Evolutionary conservation across 768 basidiomycete genomes (phyloP).

Genomic region (Lanmaoa pseudosensibilis): DNA sequence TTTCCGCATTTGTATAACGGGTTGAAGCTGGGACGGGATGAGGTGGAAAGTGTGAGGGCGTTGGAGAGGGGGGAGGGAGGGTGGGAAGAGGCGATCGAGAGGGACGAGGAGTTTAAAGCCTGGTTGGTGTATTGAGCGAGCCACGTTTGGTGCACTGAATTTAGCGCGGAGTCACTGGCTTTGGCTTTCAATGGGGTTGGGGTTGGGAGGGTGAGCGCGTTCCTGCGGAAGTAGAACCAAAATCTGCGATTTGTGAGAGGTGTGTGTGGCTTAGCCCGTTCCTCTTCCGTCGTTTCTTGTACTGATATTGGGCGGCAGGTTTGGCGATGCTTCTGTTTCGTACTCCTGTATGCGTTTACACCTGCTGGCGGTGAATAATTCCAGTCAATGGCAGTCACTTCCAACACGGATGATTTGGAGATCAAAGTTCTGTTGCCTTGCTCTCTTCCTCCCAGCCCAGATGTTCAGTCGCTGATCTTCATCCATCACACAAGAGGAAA

Average conservation of each 20-base stretch:
- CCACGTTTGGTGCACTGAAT: too few relatives aligned
- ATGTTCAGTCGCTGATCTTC: background rate
- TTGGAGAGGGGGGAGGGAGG: constrained; percentile 25
- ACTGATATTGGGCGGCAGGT: background rate
- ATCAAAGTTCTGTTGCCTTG: background rate
- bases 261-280: too few relatives aligned
- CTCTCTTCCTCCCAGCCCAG: background rate
- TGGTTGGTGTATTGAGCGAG: constrained; percentile 38
- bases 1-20: constrained; percentile 59
- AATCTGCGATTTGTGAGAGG: background rate
- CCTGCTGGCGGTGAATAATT: background rate
- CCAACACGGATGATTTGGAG: background rate
- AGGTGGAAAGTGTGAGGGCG: constrained; percentile 43
- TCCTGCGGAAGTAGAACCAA: background rate
- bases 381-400: too few relatives aligned
- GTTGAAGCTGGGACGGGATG: constrained; percentile 41
- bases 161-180: too few relatives aligned
- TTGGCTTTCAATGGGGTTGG: background rate
- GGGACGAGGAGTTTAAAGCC: constrained; percentile 7
- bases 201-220: background rate
- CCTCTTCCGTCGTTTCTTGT: background rate
- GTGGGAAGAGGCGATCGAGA: constrained; percentile 36
- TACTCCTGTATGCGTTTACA: background rate
- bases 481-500: background rate
- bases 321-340: background rate